Conservation (phyloP, 257 asterid genomes). For the Solanum sejunctum region DNA sequence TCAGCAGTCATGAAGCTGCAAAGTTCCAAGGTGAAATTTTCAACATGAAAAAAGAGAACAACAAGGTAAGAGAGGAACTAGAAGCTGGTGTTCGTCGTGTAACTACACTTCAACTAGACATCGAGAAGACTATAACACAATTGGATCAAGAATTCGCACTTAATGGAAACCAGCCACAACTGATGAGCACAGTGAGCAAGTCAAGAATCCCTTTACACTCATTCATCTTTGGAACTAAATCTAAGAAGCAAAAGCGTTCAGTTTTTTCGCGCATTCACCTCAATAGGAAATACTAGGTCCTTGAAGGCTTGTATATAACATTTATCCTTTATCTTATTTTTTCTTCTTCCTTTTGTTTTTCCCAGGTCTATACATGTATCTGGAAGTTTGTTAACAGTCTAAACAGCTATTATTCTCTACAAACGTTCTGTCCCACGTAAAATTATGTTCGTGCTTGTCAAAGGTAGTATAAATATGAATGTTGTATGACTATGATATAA, state of each 20-base stretch:
- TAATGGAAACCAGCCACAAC: slow-evolving; percentile 33
- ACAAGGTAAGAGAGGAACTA: slow-evolving; percentile 64
- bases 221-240: slow-evolving; percentile 60
- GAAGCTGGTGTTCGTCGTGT: slow-evolving; percentile 51
- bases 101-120: slow-evolving; percentile 38
- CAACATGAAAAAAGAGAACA: slow-evolving; percentile 92
- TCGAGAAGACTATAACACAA: slow-evolving; percentile 38
- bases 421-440: background rate
- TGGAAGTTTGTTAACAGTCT: background rate
- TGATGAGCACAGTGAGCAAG: slow-evolving; percentile 29
- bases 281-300: slow-evolving; percentile 35
- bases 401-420: background rate
- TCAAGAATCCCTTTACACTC: slow-evolving; percentile 45
- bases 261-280: slow-evolving; percentile 56
- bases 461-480: background rate
- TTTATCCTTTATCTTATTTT: slow-evolving; percentile 5
- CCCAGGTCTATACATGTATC: background rate
- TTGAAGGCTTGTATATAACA: slow-evolving; percentile 19
- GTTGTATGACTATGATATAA: background rate
- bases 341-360: background rate
- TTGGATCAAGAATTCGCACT: slow-evolving; percentile 57
- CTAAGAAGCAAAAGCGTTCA: slow-evolving; percentile 53
- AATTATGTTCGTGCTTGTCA: background rate
- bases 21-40: slow-evolving; percentile 73
- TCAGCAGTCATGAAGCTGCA: slow-evolving; percentile 86